Evolutionary conservation across 1,284 basidiomycete species (phyloP).

Genomic region (Phaffia rhodozyma): DNA sequence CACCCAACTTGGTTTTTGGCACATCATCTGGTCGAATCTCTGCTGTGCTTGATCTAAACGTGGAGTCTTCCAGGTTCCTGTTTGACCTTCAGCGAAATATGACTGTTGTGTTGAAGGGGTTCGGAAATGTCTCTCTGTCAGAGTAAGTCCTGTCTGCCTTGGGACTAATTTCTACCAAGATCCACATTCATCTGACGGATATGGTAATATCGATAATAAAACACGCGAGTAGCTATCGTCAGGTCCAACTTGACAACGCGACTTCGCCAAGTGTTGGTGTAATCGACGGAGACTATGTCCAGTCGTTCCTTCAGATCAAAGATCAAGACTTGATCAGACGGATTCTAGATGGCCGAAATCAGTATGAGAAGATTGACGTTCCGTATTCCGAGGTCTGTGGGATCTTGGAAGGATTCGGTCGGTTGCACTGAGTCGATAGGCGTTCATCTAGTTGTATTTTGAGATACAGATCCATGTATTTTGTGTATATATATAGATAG

Average conservation of each 20-base stretch:
- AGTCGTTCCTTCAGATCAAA: slow-evolving; percentile 14
- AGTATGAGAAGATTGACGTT: slow-evolving; percentile 11
- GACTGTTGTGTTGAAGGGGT: slow-evolving; percentile 43
- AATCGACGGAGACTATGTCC: slow-evolving; percentile 68
- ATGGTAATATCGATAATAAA: not conserved
- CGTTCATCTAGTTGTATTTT: no score
- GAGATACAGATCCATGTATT: no score
- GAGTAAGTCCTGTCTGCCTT: slow-evolving; percentile 39
- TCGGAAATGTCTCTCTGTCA: slow-evolving; percentile 52
- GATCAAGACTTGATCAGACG: slow-evolving; percentile 2
- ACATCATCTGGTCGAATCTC: slow-evolving; percentile 71
- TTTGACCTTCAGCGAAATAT: slow-evolving; percentile 69
- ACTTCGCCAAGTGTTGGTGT: slow-evolving; percentile 51
- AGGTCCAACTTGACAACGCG: slow-evolving; percentile 45
- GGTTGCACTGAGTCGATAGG: slow-evolving; percentile 7
- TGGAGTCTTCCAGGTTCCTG: slow-evolving; percentile 43
- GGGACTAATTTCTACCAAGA: not conserved
- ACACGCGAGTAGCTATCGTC: slow-evolving; percentile 47
- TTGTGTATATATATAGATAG: no score
- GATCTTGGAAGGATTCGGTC: slow-evolving; percentile 12
- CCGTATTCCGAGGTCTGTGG: slow-evolving; percentile 13
- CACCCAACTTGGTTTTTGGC: slow-evolving; percentile 58
- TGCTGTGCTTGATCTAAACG: slow-evolving; percentile 54
- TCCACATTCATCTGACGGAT: not conserved
- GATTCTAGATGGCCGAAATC: slow-evolving; percentile 15